Evolutionary conservation across 768 basidiomycete genomes (phyloP), one percentile per base, ranked within the genome.

Genomic region (Suillus hirtellus): DNA sequence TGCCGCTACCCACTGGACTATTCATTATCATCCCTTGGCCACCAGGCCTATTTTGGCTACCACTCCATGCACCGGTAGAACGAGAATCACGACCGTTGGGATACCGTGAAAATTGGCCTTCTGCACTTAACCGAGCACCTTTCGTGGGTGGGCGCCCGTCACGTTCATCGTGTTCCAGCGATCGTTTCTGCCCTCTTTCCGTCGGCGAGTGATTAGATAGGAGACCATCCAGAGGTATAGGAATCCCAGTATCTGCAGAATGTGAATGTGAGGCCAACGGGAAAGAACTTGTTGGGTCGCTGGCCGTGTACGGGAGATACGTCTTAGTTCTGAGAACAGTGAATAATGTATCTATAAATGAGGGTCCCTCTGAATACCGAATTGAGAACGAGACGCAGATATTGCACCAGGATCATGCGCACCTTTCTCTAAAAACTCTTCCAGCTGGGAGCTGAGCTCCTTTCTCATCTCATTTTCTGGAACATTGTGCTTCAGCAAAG

Each of bases 391-490:
- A 62, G 44, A 24, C 17, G 38, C 38, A 31, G 12, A 34, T 49
- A 52, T n/a, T 44, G 59, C 14, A 27, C 27, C 8, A 10, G 21
- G 12, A 47, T 9, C 53, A 37, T 21, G 71, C 82, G 64, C 64
- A 92, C 95, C 90, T 78, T 91, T 89, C 79, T 96, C 95, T 31
- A 99, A 83, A 75, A 99, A 99, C 75, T 97, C 96, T 60, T 90
- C 90, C 60, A 98, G 81, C 72, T 97, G 93, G 0, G 82, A 70
- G 1, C 80, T 73, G 61, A 97, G 79, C 71, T 94, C 92, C 68
- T 86, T 86, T 67, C 90, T 83, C 84, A 98, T 89, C 66, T 96
- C 92, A 27, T 77, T 74, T 72, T 95, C 91, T 4, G 90, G 82
- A 1, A 89, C 89, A 76, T 93, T 93, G 74, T 96, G 93, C 74